These are phyloP conservation scores for Myxozyma udenii DNA, from an alignment of 805 yeast species.

Conservation along the genomic window DNA sequence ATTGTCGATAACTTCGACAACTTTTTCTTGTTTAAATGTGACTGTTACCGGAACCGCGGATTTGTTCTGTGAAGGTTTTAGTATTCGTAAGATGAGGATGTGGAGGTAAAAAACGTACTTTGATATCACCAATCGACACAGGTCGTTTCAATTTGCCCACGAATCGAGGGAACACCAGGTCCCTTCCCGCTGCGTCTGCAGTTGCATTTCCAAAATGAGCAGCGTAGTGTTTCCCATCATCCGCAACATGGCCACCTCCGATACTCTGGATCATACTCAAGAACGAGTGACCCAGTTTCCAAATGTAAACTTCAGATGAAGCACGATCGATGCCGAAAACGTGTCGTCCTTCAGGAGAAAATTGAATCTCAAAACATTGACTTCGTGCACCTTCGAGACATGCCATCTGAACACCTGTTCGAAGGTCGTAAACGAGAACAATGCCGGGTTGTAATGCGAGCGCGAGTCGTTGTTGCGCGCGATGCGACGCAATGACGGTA, in stretches of 20 bases:
- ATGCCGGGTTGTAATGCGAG: slow-evolving; percentile 26
- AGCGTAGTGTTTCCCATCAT: slow-evolving; percentile 4
- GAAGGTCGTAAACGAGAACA: slow-evolving; percentile 30
- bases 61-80: background rate
- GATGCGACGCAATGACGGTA: slow-evolving; percentile 29
- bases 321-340: slow-evolving; percentile 26
- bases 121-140: slow-evolving; percentile 9
- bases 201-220: slow-evolving; percentile 13
- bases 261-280: slow-evolving; percentile 29
- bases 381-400: slow-evolving; percentile 26
- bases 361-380: slow-evolving; percentile 17
- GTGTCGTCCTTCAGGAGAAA: slow-evolving; percentile 31
- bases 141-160: slow-evolving; percentile 17
- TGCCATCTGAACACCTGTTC: slow-evolving; percentile 30
- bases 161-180: slow-evolving; percentile 25
- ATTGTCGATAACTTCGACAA: slow-evolving; percentile 11
- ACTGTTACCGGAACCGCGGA: slow-evolving; percentile 7
- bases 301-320: slow-evolving; percentile 20
- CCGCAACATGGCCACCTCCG: slow-evolving; percentile 12
- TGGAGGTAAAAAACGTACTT: slow-evolving; percentile 1
- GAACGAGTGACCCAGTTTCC: slow-evolving; percentile 31
- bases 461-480: slow-evolving; percentile 32
- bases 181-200: slow-evolving; percentile 20
- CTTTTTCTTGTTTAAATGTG: slow-evolving; percentile 23
- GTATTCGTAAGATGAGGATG: background rate